Base-by-base conservation (phyloP, 1,139 yeast species). In the Scheffersomyces quercinus region DNA sequence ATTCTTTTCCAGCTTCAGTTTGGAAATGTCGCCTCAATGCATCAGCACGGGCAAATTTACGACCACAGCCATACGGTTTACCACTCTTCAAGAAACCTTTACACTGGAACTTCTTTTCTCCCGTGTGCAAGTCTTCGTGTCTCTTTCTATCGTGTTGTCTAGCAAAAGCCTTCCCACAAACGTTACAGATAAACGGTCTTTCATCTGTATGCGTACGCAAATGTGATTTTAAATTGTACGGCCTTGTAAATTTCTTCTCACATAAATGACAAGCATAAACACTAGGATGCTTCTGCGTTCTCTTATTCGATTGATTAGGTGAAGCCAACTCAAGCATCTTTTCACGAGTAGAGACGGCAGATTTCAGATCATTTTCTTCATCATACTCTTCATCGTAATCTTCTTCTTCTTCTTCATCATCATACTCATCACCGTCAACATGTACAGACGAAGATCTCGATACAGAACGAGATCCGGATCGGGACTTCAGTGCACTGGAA, bases 141-240 rank as follows among this genome's bases (percentile, higher is more conserved):
- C 99, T 77, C 60, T 89, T 90, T 35, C 96, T 72, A 65, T 93
- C 99, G 59, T 93, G 98, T 59, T 90, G 97, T 46, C 99, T 72
- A 0, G 98, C 97, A 76, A 93, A 93, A 3, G 97, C 93, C 64
- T 90, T 89, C 7, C 95, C 95, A 67, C 99, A 93, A 5, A 85
- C 80, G 12, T 81, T 75, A 67, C 99, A 93, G 24, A 82, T 77
- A 60, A 83, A 93, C 4, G 99, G 99, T 47, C 96, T 73, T 60
- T 93, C 98, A 60, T 90, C 91, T 0, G 97, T 91, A 62, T 93
- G 99, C 0, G 98, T 91, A 46, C 97, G 71, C 57, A 88, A 70
- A 67, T 93, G 99, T 0, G 97, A 88, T 55, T 93, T 88, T 55
- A 93, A 71, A 60, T 93, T 93, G 64, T 93, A 93, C 0, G 97